Base-by-base conservation (phyloP, 345 rosid species). In the Hirschfeldia incana region DNA sequence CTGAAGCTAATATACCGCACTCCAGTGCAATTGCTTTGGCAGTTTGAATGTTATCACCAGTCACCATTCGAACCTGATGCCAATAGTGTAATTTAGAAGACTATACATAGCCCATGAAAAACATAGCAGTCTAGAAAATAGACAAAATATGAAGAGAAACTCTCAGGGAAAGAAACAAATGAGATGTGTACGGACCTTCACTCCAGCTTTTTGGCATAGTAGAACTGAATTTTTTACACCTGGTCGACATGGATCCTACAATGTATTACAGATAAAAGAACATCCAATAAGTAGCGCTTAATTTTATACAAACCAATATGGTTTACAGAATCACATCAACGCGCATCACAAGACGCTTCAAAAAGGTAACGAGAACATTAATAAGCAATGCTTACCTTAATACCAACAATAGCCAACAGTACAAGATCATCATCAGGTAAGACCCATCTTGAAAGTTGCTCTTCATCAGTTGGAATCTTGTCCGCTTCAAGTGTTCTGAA, bases 11-110 rank as follows among this genome's bases (percentile, higher is more conserved):
- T 82, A 95, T 95, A 58, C 99, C 98, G 70, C 99, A 95, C 66
- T 95, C 99, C 78, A 93, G 61, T 73, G 99, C 99, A 83, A 95
- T 91, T 57, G 99, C 94, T 86, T 83, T 93, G 3, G 99, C 99
- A 72, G 99, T 95, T 77, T 89, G 92, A 76, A 91, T 67, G 85
- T 95, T 95, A 87, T 95, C 99, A 72, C 99, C 99, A 72, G 99
- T 95, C 65, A 95, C 90, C 99, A 95, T 95, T 37, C 99, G 94
- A 53, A 95, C 98, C 99, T 95, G 69, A 17, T 32, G 73, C 69
- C 76, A 74, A 37, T 12, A 17, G 11, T 46, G 11, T 21, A 37
- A 58, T 61, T 71, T 11, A 60, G 46, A 79, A 21, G 21, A 21
- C 21, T 21, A 63, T 59, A 32, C 46, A 11, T 46, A 21, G 28